phyloP scores from a whole-genome alignment of 192 early-diverging fungal species.

The Backusella tuberculispora region DNA sequence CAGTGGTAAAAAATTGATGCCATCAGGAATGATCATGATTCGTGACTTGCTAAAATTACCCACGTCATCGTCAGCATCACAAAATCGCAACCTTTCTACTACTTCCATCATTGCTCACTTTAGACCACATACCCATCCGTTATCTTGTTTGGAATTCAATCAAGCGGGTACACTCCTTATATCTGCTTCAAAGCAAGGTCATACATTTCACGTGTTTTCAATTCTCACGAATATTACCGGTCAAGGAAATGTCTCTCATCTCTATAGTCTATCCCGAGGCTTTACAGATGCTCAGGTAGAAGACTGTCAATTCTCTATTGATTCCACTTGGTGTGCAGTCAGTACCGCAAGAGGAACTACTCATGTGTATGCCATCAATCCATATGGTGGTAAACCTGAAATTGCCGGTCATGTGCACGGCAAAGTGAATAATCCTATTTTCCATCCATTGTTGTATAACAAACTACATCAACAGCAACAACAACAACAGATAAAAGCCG shows the following conservation, averaged over 20 bases:
- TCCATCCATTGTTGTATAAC: slow-evolving; percentile 28
- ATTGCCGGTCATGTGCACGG: slow-evolving; percentile 56
- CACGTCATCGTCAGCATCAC: background rate
- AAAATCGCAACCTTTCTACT: slow-evolving; percentile 32
- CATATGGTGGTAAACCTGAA: slow-evolving; percentile 62
- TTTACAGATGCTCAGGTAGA: slow-evolving; percentile 77
- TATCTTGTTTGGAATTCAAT: slow-evolving; percentile 66
- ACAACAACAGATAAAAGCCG: background rate
- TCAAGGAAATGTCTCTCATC: slow-evolving; percentile 43
- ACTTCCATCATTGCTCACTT: slow-evolving; percentile 65
- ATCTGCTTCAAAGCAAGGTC: slow-evolving; percentile 73
- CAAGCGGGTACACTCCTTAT: slow-evolving; percentile 67
- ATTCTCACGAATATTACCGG: slow-evolving; percentile 43
- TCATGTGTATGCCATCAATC: slow-evolving; percentile 72
- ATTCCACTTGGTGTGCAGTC: slow-evolving; percentile 77
- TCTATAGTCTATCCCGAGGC: slow-evolving; percentile 80
- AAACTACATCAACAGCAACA: background rate
- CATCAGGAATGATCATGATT: slow-evolving; percentile 49
- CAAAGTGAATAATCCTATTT: slow-evolving; percentile 39
- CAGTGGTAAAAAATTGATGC: slow-evolving; percentile 11
- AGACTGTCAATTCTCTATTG: slow-evolving; percentile 66
- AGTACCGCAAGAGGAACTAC: slow-evolving; percentile 77
- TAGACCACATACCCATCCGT: slow-evolving; percentile 69
- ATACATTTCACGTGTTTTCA: slow-evolving; percentile 74
- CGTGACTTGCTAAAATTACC: slow-evolving; percentile 45